A percentile compares a stretch with the other conserved stretches of the same genome.
Evolutionary conservation across 768 basidiomycete species (phyloP).

Genomic region (Pleurotus tuoliensis): DNA sequence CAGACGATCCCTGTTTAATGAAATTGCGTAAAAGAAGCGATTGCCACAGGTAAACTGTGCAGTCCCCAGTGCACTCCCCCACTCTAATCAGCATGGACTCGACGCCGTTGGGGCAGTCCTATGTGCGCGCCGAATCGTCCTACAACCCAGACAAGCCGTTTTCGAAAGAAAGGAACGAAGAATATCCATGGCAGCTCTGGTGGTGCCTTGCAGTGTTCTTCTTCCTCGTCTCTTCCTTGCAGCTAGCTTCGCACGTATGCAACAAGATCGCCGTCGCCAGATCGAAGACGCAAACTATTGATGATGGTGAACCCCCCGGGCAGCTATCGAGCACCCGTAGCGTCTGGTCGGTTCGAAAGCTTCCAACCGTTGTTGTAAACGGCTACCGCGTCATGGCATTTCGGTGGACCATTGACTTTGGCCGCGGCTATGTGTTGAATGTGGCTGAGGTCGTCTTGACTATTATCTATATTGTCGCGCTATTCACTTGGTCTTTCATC

Average conservation of each 20-base stretch:
- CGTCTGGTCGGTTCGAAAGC: not conserved
- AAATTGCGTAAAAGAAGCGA: too few species aligned
- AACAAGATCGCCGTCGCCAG: not conserved
- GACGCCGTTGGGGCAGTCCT: too few species aligned
- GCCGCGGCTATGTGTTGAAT: slow-evolving; percentile 27
- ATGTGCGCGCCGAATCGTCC: too few species aligned
- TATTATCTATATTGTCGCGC: not conserved
- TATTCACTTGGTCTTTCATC: slow-evolving; percentile 7
- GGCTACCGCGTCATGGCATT: slow-evolving; percentile 16
- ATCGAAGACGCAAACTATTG: not conserved
- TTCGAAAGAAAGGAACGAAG: not conserved
- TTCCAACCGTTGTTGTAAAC: slow-evolving; percentile 13
- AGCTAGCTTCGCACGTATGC: not conserved
- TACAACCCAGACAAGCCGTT: not conserved
- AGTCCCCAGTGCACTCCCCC: too few species aligned
- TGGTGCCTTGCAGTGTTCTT: slow-evolving; percentile 3
- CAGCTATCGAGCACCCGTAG: not conserved
- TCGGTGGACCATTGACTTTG: slow-evolving; percentile 22
- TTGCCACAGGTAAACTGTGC: too few species aligned
- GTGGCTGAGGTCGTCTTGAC: slow-evolving; percentile 19
- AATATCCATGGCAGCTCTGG: slow-evolving; percentile 6
- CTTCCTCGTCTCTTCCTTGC: not conserved
- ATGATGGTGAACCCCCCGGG: not conserved
- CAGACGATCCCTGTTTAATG: too few species aligned
- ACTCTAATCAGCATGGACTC: too few species aligned